Base-by-base conservation (phyloP, 1,139 yeast species). In the Protomyces pachydermus region DNA sequence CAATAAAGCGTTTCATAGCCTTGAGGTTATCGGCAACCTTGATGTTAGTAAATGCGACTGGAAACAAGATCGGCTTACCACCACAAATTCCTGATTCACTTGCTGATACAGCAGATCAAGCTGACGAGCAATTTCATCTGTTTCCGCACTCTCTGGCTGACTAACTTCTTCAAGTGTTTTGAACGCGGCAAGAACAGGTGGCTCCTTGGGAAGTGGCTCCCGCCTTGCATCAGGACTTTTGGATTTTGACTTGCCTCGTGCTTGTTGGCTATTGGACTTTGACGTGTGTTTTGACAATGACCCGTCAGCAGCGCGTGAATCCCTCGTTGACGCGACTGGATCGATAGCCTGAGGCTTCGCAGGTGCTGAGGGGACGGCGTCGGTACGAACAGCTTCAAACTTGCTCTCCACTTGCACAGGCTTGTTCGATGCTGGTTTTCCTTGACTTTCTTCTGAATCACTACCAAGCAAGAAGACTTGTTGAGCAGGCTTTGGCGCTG, bases 91-190 rank as follows among this genome's bases (percentile, higher is more conserved):
- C 35, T 37, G 52, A 2, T 48, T 34, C n/a, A 51, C 39, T 20
- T 58, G 57, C 38, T 20, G 35, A 18, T 28, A 58, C 12, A 58
- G 23, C 23, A 63, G 18, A 14, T 63, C 58, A 38, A 63, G 39
- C 53, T 63, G 61, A 18, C 54, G 42, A n/a, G 54, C 38, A 34
- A 42, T 42, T 20, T 42, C 48, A 39, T 50, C 34, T 20, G 39
- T 38, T 37, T 42, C 50, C 25, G 23, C n/a, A 25, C 50, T 55
- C 23, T 32, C 25, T 9, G 52, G 16, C 32, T 25, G 38, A 46
- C 23, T 10, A 8, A 35, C 25, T 18, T 37, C 16, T 16, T 12
- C n/a, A 10, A 25, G 18, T 23, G 52, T 55, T 18, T 37, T 25
- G 38, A 37, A 50, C 14, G 48, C 12, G 12, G 23, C 48, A 42